These are phyloP conservation scores for Glycine tomentella DNA, from an alignment of 306 rosid species.

Conservation along the genomic window DNA sequence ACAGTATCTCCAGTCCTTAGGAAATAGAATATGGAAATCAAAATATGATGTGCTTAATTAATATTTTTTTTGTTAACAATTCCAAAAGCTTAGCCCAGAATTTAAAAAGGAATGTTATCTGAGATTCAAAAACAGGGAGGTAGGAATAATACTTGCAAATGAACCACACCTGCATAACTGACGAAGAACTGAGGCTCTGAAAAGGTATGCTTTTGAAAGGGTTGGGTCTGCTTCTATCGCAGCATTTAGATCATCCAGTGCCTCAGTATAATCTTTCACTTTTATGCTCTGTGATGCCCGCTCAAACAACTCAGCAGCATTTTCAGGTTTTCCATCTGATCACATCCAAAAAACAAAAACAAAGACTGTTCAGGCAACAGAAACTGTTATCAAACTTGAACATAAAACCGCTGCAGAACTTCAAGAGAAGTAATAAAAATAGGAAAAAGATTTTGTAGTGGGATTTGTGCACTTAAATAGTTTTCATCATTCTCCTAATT, in stretches of 20 bases:
- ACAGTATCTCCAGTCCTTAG: slow-evolving; percentile 1
- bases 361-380: slow-evolving; percentile 40
- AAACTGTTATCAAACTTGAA: neutral
- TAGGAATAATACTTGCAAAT: neutral
- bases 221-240: slow-evolving; percentile 94
- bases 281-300: slow-evolving; percentile 80
- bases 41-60: slow-evolving; percentile 8
- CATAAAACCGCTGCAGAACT: slow-evolving; percentile 35
- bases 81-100: slow-evolving; percentile 23
- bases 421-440: slow-evolving; percentile 1
- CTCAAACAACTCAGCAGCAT: slow-evolving; percentile 84
- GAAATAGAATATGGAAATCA: slow-evolving; percentile 35
- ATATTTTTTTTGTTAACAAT: slow-evolving; percentile 23
- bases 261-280: slow-evolving; percentile 85
- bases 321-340: slow-evolving; percentile 71
- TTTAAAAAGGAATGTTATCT: slow-evolving; percentile 13
- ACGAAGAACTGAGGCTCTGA: slow-evolving; percentile 89
- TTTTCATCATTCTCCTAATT: neutral
- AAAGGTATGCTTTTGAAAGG: slow-evolving; percentile 88
- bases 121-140: neutral
- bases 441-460: neutral
- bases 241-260: slow-evolving; percentile 91
- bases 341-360: slow-evolving; percentile 39
- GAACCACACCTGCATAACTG: slow-evolving; percentile 84
- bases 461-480: slow-evolving; percentile 25